Percentiles rank a stretch among this genome's conserved stretches.
Evolutionary conservation across 108 stramenopile genomes (phyloP).

Genomic region (Thalassiosira profunda): DNA sequence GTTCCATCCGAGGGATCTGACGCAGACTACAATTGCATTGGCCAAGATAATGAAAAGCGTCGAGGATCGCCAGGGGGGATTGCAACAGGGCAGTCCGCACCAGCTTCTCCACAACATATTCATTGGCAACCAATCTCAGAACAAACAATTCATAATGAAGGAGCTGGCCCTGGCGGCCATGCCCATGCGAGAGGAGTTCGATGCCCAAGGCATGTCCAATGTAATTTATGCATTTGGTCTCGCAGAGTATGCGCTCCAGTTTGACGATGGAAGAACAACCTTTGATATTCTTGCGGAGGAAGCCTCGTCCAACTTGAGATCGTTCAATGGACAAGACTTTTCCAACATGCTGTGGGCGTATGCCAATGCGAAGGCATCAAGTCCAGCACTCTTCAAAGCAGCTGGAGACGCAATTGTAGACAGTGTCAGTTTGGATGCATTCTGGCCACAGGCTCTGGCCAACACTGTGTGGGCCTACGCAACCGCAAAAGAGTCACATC

Average conservation of each 20-base stretch:
- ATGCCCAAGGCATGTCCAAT: slow-evolving; percentile 6
- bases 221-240: slow-evolving; percentile 5
- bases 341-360: slow-evolving; percentile 21
- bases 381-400: background rate
- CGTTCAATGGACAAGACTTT: background rate
- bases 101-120: too few relatives aligned
- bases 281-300: slow-evolving; percentile 3
- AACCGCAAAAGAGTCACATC: slow-evolving; percentile 7
- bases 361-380: background rate
- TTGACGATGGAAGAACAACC: slow-evolving; percentile 1
- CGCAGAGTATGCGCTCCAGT: background rate
- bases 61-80: background rate
- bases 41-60: too few relatives aligned
- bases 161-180: background rate
- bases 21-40: background rate
- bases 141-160: too few relatives aligned
- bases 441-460: slow-evolving; percentile 15
- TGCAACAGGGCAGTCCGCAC: background rate
- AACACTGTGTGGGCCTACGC: slow-evolving; percentile 23
- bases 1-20: background rate
- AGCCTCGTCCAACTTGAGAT: background rate
- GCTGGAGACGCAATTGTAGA: too few relatives aligned
- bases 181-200: background rate
- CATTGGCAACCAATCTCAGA: too few relatives aligned
- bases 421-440: too few relatives aligned